Base-by-base conservation (phyloP, 495 filamentous ascomycete species). In the Physcia stellaris region DNA sequence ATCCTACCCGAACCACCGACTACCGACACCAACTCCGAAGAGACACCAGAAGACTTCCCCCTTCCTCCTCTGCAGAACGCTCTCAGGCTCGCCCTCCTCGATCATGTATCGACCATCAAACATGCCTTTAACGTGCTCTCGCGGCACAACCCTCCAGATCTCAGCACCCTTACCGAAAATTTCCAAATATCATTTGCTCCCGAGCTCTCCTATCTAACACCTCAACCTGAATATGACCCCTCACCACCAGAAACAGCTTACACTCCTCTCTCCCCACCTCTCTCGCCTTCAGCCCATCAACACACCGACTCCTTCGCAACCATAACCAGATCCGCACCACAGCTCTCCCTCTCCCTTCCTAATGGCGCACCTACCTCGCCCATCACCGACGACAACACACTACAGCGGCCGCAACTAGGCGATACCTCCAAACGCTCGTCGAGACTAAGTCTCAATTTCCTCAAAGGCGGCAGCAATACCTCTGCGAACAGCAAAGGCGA, bases 91-190 rank as follows among this genome's bases (percentile, higher is more conserved):
- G 84, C 85, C 15, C 67, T 98, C 28, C 68, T 92, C 35, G 90
- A 98, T 52, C 87, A 98, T 51, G 85, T 85, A 4, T 68, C 86
- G 29, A 73, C 79, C 46, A 75, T 96, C 52, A 87, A 87, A 61
- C 76, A 84, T 40, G 86, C 83, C 46, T 54, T 98, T 36, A 66
- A 70, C 6, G 68, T 79, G 39, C 85, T 81, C 52, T 60, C 62
- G 26, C 62, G 70, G 23, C 73, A 62, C 51, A 71, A 65, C 17
- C 70, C 70, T 32, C 59, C 67, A 69, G 74, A 70, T 45, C 68
- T 71, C 42, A 56, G 62, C 18, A 66, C 75, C 40, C 64, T 69
- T 46, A 54, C 39, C 52, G 52, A 36, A 45, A 66, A 28, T 56
- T 67, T 54, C 58, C 64, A 47, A 53, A 65, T 21, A 54, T 67